Evolutionary conservation across 164 flowering plant species (phyloP), one percentile per base, ranked within the genome.

Genomic region (Aristolochia californica): DNA sequence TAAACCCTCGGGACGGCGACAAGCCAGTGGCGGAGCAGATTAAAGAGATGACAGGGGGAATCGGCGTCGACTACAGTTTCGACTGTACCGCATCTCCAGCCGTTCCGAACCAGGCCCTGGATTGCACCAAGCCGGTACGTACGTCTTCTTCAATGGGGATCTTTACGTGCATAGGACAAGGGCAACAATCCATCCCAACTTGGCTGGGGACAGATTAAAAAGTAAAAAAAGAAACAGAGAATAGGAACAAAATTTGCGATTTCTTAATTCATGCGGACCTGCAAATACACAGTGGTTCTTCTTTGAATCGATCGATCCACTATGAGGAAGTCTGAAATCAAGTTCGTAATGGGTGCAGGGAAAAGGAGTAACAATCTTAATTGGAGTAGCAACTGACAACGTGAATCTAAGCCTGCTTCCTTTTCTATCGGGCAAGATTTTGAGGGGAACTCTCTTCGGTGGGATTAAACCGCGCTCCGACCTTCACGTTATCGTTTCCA

Each of bases 51-150:
- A 82, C 83, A 0, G 73, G 50, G 7, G 83, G 81, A 43, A 13
- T 59, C n/a, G 84, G 83, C 2, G 87, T 78, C n/a, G 81, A 80
- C 45, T 82, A 63, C 55, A 55, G 71, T 65, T 70, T 78, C 18
- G 83, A 82, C 62, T 80, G 84, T 70, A 71, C 80, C 0, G 84
- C 81, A 2, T 61, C 52, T 8, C 38, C 60, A 1, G 47, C 64
- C 18, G 47, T 79, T 43, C 14, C 68, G 40, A 74, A 66, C 45
- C 60, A 81, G 66, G 78, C 76, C 49, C 22, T 79, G 1, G 65
- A 68, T 48, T 55, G 77, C 57, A 63, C 83, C 9, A 74, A 61
- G 63, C 1, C 58, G 73, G 86, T 81, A 70, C 24, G 64, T 18
- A 11, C 7, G 5, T 22, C 17, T 11, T 5, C 5, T 10, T 43